Evolutionary conservation across 2,329 filamentous ascomycete species (phyloP), one percentile per base, ranked within the genome.

Genomic region (Diplodia seriata): DNA sequence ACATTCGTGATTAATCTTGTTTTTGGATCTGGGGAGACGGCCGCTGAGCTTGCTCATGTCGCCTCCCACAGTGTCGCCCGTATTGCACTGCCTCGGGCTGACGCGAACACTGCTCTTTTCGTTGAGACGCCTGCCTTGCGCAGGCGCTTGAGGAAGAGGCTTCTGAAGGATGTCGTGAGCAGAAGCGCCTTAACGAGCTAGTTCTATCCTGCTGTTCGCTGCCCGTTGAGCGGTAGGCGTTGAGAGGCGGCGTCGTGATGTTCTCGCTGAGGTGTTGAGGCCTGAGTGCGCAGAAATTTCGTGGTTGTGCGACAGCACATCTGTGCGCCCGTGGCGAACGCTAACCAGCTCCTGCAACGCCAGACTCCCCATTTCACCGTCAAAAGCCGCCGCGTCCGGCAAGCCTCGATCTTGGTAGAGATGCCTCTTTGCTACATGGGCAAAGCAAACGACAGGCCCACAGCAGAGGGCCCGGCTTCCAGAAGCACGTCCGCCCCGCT

Each of bases 1-100:
- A 29, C 62, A 65, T 55, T 65, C 51, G n/a, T 54, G 50, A 55
- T 54, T 65, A 43, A 31, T 43, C 62, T 55, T 31, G 18, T 55
- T 65, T 65, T 65, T 65, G 62, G 20, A 65, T 11, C 20, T 5
- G 11, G 62, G 51, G 50, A 40, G 62, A 33, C 23, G 62, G 62
- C 62, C 62, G 33, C 62, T 65, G 62, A 15, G 62, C 62, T 65
- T 65, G 62, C 62, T 43, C 50, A 65, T 47, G 62, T 65, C 62
- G 50, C 38, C 50, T 29, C 23, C 51, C 50, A 65, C 62, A 31
- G 62, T 65, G 62, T 65, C 62, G 62, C 62, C 50, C 38, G 49
- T 65, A 55, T 47, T 65, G 50, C 62, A 65, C 62, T 65, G 62
- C 38, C 33, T 54, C 50, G 50, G 50, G 62, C 62, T 55, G 62